Evolutionary conservation across 768 basidiomycete genomes (phyloP).

Genomic region (Tremella mesenterica): DNA sequence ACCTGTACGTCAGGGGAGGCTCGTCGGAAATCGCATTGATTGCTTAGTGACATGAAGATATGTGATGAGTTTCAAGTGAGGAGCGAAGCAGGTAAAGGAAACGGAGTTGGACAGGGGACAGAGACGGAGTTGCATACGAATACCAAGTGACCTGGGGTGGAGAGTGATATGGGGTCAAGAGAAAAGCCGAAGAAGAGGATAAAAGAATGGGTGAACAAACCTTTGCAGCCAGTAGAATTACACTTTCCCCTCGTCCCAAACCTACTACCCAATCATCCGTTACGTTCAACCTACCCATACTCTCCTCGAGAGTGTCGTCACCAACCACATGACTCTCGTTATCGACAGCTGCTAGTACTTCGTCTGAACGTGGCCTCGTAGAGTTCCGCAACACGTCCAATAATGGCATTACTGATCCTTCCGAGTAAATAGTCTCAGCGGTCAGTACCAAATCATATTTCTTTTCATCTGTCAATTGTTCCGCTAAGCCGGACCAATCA

Average conservation of each 20-base stretch:
- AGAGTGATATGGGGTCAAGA: too few relatives aligned
- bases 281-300: conserved; percentile 11
- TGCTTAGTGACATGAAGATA: conserved; percentile 31
- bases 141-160: too few relatives aligned
- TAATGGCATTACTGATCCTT: conserved; percentile 57
- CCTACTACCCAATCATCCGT: conserved; percentile 7
- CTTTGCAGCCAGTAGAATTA: conserved; percentile 53
- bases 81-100: background rate
- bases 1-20: conserved; percentile 39
- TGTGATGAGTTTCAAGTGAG: background rate
- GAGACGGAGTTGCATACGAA: too few relatives aligned
- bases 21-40: conserved; percentile 54
- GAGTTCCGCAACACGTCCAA: conserved; percentile 21
- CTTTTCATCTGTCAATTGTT: background rate
- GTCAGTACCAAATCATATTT: conserved; percentile 68
- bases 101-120: too few relatives aligned
- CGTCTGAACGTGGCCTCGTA: background rate
- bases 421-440: conserved; percentile 84
- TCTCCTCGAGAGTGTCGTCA: conserved; percentile 13
- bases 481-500: conserved; percentile 54
- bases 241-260: conserved; percentile 8
- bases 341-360: background rate
- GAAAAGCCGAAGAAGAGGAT: too few relatives aligned
- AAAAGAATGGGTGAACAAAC: background rate
- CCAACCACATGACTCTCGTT: conserved; percentile 6